Base-by-base conservation (phyloP, 371 early-diverging fungal species). In the Mortierella sp. region DNA sequence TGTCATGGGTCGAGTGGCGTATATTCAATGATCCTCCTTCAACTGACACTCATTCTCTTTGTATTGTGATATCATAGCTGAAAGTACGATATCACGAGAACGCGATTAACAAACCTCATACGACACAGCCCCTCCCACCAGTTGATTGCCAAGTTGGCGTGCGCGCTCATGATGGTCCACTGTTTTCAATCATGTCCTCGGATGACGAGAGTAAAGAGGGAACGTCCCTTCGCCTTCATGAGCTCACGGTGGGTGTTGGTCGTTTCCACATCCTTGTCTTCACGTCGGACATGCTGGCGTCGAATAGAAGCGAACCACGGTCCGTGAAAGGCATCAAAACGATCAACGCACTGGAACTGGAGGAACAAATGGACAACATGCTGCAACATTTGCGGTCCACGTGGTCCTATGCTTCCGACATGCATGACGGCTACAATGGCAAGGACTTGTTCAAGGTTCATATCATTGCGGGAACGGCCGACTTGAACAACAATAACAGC, bases 261-360 rank as follows among this genome's bases (percentile, higher is more conserved):
- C 48, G 56, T 4, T 74, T 74, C 46, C 74, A 74, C 21, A 58
- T 74, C 5, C 51, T 74, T 0, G 65, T 74, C 39, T 65, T 74
- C 39, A 53, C 64, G 2, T 51, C 69, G 9, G 58, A 54, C 24
- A 64, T 45, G 24, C 52, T 68, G n/a, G 18, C 46, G 2, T 26
- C 31, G 12, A 31, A 8, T 7, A 45, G 3, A 13, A 39, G 13
- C 21, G 27, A 8, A 5, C 7, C 57, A 7, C 39, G 46, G n/a
- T 39, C n/a, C 16, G 45, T 39, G 23, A 0, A 53, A 1, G 52
- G 54, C 12, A 19, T 50, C 38, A 2, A 21, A 5, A 52, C 50
- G 16, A 54, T 50, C 0, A 46, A n/a, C 9, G 52, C 53, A 21
- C 42, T 42, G 45, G 52, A 54, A 6, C 53, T 67, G 6, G 50